These are phyloP conservation scores for Carex cristatella DNA, from an alignment of 176 grass and related monocot genomes.

Conservation along the genomic window DNA sequence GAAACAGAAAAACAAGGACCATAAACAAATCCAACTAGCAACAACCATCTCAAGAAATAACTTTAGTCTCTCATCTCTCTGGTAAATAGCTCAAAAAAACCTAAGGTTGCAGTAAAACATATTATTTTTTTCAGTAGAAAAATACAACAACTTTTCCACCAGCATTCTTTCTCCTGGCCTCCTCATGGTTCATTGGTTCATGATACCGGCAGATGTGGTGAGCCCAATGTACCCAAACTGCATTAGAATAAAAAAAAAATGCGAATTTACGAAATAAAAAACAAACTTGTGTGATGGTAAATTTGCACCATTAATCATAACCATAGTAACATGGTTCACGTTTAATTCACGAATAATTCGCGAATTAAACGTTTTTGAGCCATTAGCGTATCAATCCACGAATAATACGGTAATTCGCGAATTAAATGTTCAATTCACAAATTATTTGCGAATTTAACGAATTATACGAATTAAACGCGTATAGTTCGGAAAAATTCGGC, in stretches of 20 bases:
- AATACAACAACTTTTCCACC: slow-evolving; percentile 72
- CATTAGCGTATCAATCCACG: no score
- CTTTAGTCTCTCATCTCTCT: slow-evolving; percentile 2
- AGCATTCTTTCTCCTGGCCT: slow-evolving; percentile 66
- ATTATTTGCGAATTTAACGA: no score
- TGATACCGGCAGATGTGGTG: slow-evolving; percentile 73
- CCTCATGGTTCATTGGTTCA: slow-evolving; percentile 84
- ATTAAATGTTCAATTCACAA: no score
- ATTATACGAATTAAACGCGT: no score
- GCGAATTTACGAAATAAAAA: not conserved
- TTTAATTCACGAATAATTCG: no score
- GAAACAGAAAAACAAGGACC: not conserved
- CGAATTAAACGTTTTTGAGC: no score
- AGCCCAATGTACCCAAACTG: slow-evolving; percentile 78
- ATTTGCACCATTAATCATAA: not conserved
- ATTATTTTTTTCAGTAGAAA: slow-evolving; percentile 41
- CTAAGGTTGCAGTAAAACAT: not conserved
- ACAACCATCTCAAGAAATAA: slow-evolving; percentile 10
- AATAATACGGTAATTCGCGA: no score
- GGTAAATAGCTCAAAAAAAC: slow-evolving; percentile 1
- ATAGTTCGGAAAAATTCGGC: no score
- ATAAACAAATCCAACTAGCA: not conserved
- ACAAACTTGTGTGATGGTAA: not conserved
- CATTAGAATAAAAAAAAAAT: not conserved
- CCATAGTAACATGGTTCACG: no score